These are phyloP conservation scores for Colletotrichum abscissum DNA, from an alignment of 2,329 filamentous ascomycete species.

Conservation along the genomic window DNA sequence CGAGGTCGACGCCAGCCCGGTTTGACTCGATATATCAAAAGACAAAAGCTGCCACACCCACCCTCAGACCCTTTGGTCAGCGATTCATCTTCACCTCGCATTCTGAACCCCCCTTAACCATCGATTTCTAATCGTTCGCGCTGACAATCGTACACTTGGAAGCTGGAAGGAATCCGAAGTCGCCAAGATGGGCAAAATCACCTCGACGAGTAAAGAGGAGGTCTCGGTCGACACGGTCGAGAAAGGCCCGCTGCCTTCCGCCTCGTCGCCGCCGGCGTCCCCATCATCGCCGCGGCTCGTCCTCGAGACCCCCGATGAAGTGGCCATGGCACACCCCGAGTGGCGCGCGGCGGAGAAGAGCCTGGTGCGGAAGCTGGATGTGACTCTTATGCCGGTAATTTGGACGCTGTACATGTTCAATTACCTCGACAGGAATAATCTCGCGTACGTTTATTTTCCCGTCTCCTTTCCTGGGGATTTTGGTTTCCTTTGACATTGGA, in stretches of 20 bases:
- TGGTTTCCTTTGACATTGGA: too few species aligned
- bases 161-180: neutral
- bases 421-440: slow-evolving; percentile 34
- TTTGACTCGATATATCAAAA: neutral
- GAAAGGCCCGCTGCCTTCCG: neutral
- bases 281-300: neutral
- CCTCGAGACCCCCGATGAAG: neutral
- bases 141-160: too few species aligned
- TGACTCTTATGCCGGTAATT: slow-evolving; percentile 39
- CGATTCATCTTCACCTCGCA: neutral
- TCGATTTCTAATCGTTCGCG: neutral
- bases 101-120: neutral
- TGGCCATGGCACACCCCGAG: slow-evolving; percentile 19
- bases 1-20: neutral
- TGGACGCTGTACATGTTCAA: slow-evolving; percentile 36
- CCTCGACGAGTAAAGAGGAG: slow-evolving; percentile 7
- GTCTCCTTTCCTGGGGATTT: too few species aligned
- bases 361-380: slow-evolving; percentile 40
- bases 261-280: neutral
- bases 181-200: slow-evolving; percentile 4
- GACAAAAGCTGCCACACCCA: neutral
- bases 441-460: slow-evolving; percentile 29
- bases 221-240: slow-evolving; percentile 8
- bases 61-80: neutral
- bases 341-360: slow-evolving; percentile 23